Base-by-base conservation (phyloP, 176 grass and related monocot species). In the Ensete glaucum region DNA sequence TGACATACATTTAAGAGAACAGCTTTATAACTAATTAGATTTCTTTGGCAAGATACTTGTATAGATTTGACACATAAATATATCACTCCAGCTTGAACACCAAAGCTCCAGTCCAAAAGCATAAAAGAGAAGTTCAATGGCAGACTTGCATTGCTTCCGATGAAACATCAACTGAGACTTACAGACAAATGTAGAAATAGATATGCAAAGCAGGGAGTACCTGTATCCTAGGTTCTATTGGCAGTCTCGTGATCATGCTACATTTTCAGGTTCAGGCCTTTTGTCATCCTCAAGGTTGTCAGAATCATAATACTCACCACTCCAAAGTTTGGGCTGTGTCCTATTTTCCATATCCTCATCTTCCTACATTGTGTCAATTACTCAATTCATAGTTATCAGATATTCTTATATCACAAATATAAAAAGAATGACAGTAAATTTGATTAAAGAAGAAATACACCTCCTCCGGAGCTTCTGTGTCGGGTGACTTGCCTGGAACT, bases 401-500 rank as follows among this genome's bases (percentile, higher is more conserved):
- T 64, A 19, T 64, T 52, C 65, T 52, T n/a, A 17, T 48, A 64
- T 53, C 2, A 16, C 10, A 77, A 64, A 77, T 13, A 19, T 25
- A 9, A 65, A 25, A 53, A 43, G 34, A 8, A 76, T 50, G 13
- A 3, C 29, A 77, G 48, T 66, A 77, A 17, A 64, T 64, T 17
- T 25, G 60, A 49, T 77, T 52, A 7, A 9, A 77, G 49, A 23
- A 65, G 2, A 1, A 11, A 52, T 16, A 11, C 19, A 77, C 75
- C 75, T 77, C 60, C 49, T 64, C 75, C 16, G 75, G 75, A 9
- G 62, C 49, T 77, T 65, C 60, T 24, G 43, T 64, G 19, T 66
- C 49, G 15, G 75, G 75, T 23, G 50, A 49, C 75, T 77, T 50
- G 75, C 16, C 60, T 77, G 75, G 60, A 77, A 77, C 8, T 64